These are phyloP conservation scores for Kwoniella mangroviensis DNA, from an alignment of 768 basidiomycete species.

Conservation along the genomic window DNA sequence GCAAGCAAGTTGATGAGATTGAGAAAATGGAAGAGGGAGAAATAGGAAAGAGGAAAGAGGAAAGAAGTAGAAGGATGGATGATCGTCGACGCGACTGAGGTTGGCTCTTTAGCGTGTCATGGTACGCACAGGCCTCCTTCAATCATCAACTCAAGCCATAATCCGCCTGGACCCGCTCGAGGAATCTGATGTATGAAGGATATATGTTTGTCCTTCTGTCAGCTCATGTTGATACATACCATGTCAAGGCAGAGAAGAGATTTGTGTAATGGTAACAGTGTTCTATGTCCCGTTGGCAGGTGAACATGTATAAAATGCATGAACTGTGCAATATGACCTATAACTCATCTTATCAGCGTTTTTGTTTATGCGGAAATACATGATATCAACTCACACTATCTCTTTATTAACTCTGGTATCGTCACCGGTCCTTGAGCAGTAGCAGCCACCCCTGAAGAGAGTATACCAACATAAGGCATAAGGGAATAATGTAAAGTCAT, in stretches of 20 bases:
- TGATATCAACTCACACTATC: constrained; percentile 19
- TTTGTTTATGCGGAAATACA: not conserved
- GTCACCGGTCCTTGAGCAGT: constrained; percentile 42
- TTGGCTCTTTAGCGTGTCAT: not conserved
- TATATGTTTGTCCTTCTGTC: too few relatives aligned
- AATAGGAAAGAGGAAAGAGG: not conserved
- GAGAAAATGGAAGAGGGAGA: too few relatives aligned
- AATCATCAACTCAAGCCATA: not conserved
- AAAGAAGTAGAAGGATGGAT: not conserved
- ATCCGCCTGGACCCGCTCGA: not conserved
- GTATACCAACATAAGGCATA: constrained; percentile 52
- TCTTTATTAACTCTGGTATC: constrained; percentile 43
- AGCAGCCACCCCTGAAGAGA: constrained; percentile 50
- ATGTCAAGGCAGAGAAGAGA: too few relatives aligned
- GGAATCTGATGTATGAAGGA: too few relatives aligned
- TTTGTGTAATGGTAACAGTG: too few relatives aligned
- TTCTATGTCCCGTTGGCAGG: too few relatives aligned
- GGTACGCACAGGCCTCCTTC: not conserved
- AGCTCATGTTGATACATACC: too few relatives aligned
- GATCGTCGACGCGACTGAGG: not conserved
- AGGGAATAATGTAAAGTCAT: constrained; percentile 50
- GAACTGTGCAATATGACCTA: not conserved
- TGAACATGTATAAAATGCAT: constrained; percentile 8
- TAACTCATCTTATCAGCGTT: not conserved
- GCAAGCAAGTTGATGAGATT: not conserved